Evolutionary conservation across 257 asterid species (phyloP), one percentile per base, ranked within the genome.

Genomic region (Gynochthodes officinalis): DNA sequence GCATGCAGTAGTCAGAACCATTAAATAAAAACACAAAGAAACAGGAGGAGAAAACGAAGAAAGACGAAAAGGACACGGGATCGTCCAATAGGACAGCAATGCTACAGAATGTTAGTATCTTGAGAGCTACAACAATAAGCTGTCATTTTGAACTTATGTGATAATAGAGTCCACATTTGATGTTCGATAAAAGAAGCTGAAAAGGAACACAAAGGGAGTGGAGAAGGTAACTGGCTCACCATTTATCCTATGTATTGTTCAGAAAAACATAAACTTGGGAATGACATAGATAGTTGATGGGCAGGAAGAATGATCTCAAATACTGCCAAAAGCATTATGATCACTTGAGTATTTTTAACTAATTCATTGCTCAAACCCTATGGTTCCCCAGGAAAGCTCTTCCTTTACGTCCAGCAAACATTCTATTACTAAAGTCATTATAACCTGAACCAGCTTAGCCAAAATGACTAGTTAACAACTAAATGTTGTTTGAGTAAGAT

Each of bases 271-370:
- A 18, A 53, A 32, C 21, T 52, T 33, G 64, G 6, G 1, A 27
- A 21, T 49, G 32, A 23, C 48, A 14, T 7, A 14, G 8, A 43
- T 48, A 33, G 19, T n/a, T 33, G 69, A 25, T 32, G 11, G 30
- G 70, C 70, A 37, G 5, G n/a, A 33, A 62, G 28, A 27, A 60
- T n/a, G 28, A 55, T 18, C 32, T 50, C 71, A 48, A 46, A 62
- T 27, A 60, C 14, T 33, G 35, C 19, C 40, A 18, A 70, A 61
- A 21, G n/a, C 8, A 23, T 60, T 8, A 19, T 30, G 25, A 35
- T 69, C 4, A 62, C 23, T 25, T 21, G 23, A 30, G 40, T 13
- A 42, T 13, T 30, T 60, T 21, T 60, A 3, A 60, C 16, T 32
- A 60, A 16, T 7, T 40, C 40, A 68, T 32, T 27, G 60, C 50